Conservation (phyloP, 768 basidiomycete genomes). For the Naganishia friedmannii region DNA sequence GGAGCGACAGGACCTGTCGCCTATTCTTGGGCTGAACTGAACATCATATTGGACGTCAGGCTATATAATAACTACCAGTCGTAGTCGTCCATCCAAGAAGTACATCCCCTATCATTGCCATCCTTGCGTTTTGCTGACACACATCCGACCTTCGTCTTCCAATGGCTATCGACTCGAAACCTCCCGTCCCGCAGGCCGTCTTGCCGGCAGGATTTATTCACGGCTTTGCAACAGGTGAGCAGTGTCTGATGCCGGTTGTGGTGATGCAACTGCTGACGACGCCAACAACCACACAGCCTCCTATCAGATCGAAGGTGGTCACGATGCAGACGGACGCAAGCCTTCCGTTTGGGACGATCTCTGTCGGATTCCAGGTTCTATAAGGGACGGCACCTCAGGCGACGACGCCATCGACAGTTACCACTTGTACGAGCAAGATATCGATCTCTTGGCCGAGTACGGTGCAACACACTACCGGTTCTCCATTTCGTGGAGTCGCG, state of each 20-base stretch:
- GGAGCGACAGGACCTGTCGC: too few species aligned
- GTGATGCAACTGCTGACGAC: not conserved
- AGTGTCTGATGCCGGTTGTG: not conserved
- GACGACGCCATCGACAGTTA: slow-evolving; percentile 72
- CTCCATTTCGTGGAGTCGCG: slow-evolving; percentile 71
- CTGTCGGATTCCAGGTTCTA: slow-evolving; percentile 65
- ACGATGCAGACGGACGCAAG: slow-evolving; percentile 21
- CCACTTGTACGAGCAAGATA: slow-evolving; percentile 66
- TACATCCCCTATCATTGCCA: not conserved
- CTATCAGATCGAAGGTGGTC: slow-evolving; percentile 31
- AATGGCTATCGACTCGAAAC: slow-evolving; percentile 22
- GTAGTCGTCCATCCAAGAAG: too few species aligned
- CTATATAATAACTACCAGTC: too few species aligned
- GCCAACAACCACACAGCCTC: not conserved
- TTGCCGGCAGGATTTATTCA: slow-evolving; percentile 28
- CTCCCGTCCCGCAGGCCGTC: slow-evolving; percentile 25
- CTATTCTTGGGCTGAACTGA: too few species aligned
- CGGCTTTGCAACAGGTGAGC: slow-evolving; percentile 32
- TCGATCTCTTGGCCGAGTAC: slow-evolving; percentile 62
- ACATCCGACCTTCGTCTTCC: not conserved
- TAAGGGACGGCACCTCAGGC: slow-evolving; percentile 65
- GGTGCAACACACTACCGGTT: slow-evolving; percentile 73
- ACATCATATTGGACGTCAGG: too few species aligned
- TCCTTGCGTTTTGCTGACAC: not conserved
- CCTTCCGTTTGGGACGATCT: slow-evolving; percentile 68